Conservation (phyloP, 2,329 filamentous ascomycete genomes). For the Phaeosphaeria sp. region DNA sequence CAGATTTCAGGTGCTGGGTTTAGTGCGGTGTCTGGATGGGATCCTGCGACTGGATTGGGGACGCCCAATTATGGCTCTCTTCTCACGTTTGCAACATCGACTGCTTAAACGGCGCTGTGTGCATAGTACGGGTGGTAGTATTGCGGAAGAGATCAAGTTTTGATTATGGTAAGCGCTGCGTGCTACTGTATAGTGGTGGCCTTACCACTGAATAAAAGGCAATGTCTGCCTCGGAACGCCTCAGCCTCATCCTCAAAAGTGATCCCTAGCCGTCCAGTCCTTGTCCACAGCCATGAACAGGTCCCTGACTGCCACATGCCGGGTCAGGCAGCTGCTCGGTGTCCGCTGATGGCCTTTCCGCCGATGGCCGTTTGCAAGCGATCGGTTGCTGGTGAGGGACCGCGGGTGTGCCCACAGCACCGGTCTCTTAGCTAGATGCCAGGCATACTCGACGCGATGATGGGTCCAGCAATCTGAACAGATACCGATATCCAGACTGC, state of each 20-base stretch:
- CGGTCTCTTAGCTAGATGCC: slow-evolving; percentile 54
- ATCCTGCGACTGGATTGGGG: slow-evolving; percentile 57
- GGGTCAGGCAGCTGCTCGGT: slow-evolving; percentile 39
- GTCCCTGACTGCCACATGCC: slow-evolving; percentile 43
- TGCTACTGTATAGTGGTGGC: too few species aligned
- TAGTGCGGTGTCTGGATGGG: slow-evolving; percentile 46
- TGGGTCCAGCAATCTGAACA: slow-evolving; percentile 55
- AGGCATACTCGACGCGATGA: slow-evolving; percentile 50
- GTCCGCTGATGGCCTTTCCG: slow-evolving; percentile 29
- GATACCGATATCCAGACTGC: slow-evolving; percentile 50
- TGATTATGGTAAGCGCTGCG: too few species aligned
- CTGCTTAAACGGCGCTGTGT: slow-evolving; percentile 5
- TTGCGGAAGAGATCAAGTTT: too few species aligned
- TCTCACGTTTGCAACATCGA: slow-evolving; percentile 34
- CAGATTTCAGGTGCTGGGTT: slow-evolving; percentile 24
- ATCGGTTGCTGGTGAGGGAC: slow-evolving; percentile 24
- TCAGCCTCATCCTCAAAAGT: slow-evolving; percentile 9
- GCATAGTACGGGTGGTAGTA: background rate
- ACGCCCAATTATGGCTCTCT: slow-evolving; percentile 50
- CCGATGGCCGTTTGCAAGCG: slow-evolving; percentile 14
- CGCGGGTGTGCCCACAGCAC: slow-evolving; percentile 49
- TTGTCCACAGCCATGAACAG: slow-evolving; percentile 49
- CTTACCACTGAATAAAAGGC: background rate
- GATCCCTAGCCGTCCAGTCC: slow-evolving; percentile 42
- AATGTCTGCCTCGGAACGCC: slow-evolving; percentile 1